Base-by-base conservation (phyloP, 345 rosid genomes). In the Salix brachista region DNA sequence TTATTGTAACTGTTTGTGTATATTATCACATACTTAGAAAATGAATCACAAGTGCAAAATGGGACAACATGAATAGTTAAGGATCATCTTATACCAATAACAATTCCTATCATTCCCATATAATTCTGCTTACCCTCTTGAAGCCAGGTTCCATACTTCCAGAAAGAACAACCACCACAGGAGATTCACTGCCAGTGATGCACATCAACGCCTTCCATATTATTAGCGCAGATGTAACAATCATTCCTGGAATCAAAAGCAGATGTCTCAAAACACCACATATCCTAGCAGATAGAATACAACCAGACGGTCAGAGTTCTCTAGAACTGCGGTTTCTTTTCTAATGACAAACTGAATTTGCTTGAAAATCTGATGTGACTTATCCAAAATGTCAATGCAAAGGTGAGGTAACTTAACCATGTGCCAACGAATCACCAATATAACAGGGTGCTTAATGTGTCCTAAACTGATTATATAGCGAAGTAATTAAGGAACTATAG, bases 61-160 rank as follows among this genome's bases (percentile, higher is more conserved):
- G 28, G 25, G 64, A 58, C 16, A 58, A 4, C 64, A 58, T 12
- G 14, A 58, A 14, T 3, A 25, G 4, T n/a, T 58, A 58, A 10
- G 25, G 64, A 58, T 58, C 28, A 58, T n/a, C 64, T 23, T 58
- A 58, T 58, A 58, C 64, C 28, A 58, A 58, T 23, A 58, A 23
- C 23, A 58, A 10, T 58, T 58, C 64, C 58, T 21, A 52, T 52
- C 3, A 52, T 52, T 52, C 58, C 64, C 64, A n/a, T 58, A 13
- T n/a, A 9, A 58, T 25, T 23, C 25, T 23, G 4, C 83, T 74
- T 78, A 93, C 99, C 86, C 99, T 96, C 87, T 96, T 86, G 86
- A 96, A 94, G 42, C 96, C 99, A 69, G 98, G 99, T 83, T 96
- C 99, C 99, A 96, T 96, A 78, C 99, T 96, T 83, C 87, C 99